Base-by-base conservation (phyloP, 768 basidiomycete species). In the Panellus pusillus region DNA sequence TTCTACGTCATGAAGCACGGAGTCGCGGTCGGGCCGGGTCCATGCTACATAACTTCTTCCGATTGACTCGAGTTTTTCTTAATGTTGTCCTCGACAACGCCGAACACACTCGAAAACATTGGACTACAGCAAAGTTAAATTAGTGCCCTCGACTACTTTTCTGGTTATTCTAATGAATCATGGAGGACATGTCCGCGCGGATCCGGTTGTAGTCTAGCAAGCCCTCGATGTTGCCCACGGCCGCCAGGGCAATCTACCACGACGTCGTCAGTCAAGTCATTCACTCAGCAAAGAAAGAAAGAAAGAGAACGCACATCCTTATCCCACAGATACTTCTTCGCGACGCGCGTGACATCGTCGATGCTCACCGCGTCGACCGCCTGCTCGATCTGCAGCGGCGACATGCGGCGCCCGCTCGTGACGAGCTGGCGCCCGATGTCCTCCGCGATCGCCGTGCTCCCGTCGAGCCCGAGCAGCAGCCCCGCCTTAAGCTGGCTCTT, bases 401-500 rank as follows among this genome's bases (percentile, higher is more conserved):
- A 89, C 74, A 89, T 79, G 64, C 97, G 79, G 60, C 79, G 86
- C 50, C 97, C 97, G 58, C 86, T 93, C 31, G 96, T 98, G 55
- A 99, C 91, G 55, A 99, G 80, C 69, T 98, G 96, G 63, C 95
- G 78, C n/a, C 97, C 96, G 71, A 98, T 94, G 66, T 99, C 97
- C 77, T 99, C 97, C 31, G 97, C 96, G 57, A 95, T 82, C 47
- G 94, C 93, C 29, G 94, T 98, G 15, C 93, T 89, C n/a, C 97
- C 97, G 64, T 98, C 97, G 39, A 98, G 77, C 54, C 87, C 79
- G 45, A 99, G 83, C 39, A 99, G 77, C 61, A 98, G 75, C 52
- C 87, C 89, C 47, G 96, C 95, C 80, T 98, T 99, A 63, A 98
- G 85, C 75, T 98, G 97, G 67, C 90, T 93, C 83, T 99, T 99